Conservation (phyloP, 2,329 filamentous ascomycete genomes). For the Verticillium alfalfae region DNA sequence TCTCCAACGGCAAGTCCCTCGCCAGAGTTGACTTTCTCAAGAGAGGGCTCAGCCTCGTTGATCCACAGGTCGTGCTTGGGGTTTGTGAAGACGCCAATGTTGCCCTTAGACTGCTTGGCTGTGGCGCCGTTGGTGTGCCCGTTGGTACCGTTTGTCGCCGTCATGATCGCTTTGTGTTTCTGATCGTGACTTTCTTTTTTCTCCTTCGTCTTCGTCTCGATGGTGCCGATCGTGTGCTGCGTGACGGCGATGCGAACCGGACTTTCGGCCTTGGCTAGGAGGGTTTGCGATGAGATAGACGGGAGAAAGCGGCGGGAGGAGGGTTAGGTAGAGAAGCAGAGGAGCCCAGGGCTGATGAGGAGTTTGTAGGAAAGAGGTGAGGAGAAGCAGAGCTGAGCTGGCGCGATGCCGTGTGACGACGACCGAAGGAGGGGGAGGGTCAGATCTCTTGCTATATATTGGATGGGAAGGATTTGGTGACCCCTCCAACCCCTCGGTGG, state of each 20-base stretch:
- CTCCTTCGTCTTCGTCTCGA: background rate
- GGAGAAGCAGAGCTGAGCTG: background rate
- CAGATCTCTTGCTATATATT: background rate
- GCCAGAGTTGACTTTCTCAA: constrained; percentile 67
- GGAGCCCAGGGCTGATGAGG: background rate
- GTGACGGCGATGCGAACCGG: background rate
- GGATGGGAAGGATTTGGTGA: background rate
- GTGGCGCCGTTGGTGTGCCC: constrained; percentile 3
- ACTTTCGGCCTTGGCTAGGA: background rate
- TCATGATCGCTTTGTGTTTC: constrained; percentile 18
- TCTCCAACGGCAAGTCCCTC: constrained; percentile 70
- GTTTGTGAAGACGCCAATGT: constrained; percentile 96
- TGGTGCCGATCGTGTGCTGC: background rate
- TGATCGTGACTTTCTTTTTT: background rate
- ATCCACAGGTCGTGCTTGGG: constrained; percentile 90
- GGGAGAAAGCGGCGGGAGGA: background rate
- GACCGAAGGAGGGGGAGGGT: background rate
- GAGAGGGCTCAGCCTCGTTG: constrained; percentile 66
- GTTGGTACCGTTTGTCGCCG: constrained; percentile 15
- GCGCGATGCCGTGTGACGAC: background rate
- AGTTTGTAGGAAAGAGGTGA: background rate
- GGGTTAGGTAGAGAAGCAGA: background rate
- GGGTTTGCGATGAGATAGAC: background rate
- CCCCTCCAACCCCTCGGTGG: background rate
- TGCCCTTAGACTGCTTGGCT: constrained; percentile 61